phyloP scores from a whole-genome alignment of 2,329 filamentous ascomycete species.

The Ampelomyces quisqualis region DNA sequence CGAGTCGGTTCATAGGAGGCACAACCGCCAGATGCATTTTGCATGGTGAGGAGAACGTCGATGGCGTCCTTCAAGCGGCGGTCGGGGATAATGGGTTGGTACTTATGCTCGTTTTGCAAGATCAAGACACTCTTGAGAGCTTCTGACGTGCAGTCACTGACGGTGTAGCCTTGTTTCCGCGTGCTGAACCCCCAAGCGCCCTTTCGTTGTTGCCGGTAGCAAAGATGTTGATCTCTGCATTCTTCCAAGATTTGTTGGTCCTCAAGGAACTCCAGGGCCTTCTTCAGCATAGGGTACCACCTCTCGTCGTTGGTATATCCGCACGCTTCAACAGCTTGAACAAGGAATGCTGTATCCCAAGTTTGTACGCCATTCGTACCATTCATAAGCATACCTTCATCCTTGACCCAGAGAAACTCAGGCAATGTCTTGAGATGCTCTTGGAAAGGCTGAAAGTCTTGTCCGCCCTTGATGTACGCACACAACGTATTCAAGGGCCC shows the following conservation, averaged over 20 bases:
- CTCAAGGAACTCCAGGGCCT: constrained; percentile 82
- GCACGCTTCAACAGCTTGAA: constrained; percentile 78
- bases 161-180: constrained; percentile 87
- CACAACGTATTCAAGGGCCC: constrained; percentile 85
- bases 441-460: constrained; percentile 67
- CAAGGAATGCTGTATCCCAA: constrained; percentile 92
- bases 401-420: constrained; percentile 89
- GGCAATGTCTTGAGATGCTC: constrained; percentile 78
- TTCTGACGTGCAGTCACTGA: constrained; percentile 93
- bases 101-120: constrained; percentile 72
- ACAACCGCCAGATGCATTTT: constrained; percentile 82
- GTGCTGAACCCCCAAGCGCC: constrained; percentile 97
- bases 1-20: constrained; percentile 86
- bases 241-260: constrained; percentile 88
- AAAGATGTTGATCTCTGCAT: constrained; percentile 70
- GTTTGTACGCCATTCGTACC: constrained; percentile 97
- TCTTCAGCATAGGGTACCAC: constrained; percentile 80
- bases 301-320: constrained; percentile 74
- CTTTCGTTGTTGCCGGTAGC: constrained; percentile 87
- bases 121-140: constrained; percentile 83
- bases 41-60: constrained; percentile 87
- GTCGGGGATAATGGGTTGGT: constrained; percentile 71
- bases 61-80: constrained; percentile 82
- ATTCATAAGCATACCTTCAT: constrained; percentile 90
- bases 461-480: constrained; percentile 83